Evolutionary conservation across 805 yeast species (phyloP).

Genomic region (Saturnispora halmiae): DNA sequence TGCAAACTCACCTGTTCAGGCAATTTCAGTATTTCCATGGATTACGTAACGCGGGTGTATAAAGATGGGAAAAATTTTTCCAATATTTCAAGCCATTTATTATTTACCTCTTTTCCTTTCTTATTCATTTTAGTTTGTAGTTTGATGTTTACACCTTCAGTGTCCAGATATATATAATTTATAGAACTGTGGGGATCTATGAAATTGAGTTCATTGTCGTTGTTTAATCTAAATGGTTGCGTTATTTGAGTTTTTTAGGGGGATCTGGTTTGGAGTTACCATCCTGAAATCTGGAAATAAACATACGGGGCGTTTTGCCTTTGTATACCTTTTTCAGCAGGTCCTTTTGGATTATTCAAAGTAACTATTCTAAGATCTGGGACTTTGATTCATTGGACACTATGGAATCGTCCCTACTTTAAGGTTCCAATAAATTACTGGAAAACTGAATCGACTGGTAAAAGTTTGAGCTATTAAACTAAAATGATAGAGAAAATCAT

Average conservation of each 20-base stretch:
- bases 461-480: not conserved
- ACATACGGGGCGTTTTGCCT: slow-evolving; percentile 15
- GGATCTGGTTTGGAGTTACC: slow-evolving; percentile 13
- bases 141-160: not conserved
- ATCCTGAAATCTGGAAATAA: slow-evolving; percentile 13
- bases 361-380: slow-evolving; percentile 1
- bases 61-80: slow-evolving; percentile 6
- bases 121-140: slow-evolving; percentile 1
- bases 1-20: not conserved
- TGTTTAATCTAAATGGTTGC: not conserved
- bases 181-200: not conserved
- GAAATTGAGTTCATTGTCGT: not conserved
- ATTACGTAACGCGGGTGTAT: slow-evolving; percentile 3
- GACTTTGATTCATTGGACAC: not conserved
- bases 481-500: slow-evolving; percentile 14
- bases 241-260: not conserved
- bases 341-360: slow-evolving; percentile 9
- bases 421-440: not conserved
- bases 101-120: not conserved
- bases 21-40: not conserved
- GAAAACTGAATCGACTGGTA: slow-evolving; percentile 1
- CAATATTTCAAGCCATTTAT: not conserved
- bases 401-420: not conserved
- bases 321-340: slow-evolving; percentile 12
- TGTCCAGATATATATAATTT: not conserved